Evolutionary conservation across 225 moss, liverwort and hornwort species (phyloP).

Genomic region (Polytrichum commune): DNA sequence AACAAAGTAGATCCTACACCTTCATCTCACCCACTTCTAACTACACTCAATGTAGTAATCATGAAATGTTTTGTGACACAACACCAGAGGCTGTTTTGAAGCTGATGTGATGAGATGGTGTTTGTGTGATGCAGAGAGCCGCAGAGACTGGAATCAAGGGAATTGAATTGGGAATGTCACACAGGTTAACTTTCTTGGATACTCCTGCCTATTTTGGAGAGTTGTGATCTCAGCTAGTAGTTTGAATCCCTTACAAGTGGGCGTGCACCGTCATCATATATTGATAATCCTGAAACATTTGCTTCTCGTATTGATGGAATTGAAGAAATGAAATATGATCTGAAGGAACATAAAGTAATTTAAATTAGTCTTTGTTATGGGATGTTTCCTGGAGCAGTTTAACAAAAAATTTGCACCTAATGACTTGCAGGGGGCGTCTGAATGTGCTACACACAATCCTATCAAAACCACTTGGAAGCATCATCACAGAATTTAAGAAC

Average conservation of each 20-base stretch:
- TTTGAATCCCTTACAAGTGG: no score
- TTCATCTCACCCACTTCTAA: no score
- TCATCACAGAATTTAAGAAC: constrained; percentile 56
- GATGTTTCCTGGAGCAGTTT: neutral
- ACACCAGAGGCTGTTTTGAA: constrained; percentile 1
- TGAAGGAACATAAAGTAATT: no score
- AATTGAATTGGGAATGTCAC: constrained; percentile 61
- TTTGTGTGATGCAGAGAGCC: constrained; percentile 43
- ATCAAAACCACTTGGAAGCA: constrained; percentile 61
- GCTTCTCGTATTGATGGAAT: no score
- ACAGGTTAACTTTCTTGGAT: constrained; percentile 38
- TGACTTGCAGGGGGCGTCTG: constrained; percentile 38
- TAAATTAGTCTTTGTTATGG: neutral
- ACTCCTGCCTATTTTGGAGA: neutral
- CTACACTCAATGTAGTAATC: no score
- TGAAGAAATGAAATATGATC: no score
- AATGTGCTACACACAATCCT: constrained; percentile 63
- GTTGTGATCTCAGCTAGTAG: no score
- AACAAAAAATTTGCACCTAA: no score
- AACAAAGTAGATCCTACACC: no score
- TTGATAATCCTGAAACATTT: no score
- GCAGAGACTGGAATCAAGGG: constrained; percentile 53
- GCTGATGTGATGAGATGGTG: constrained; percentile 20
- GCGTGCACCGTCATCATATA: no score
- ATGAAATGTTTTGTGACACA: neutral